These are phyloP conservation scores for Fusarium abutilonis DNA, from an alignment of 2,329 filamentous ascomycete species.

Conservation along the genomic window DNA sequence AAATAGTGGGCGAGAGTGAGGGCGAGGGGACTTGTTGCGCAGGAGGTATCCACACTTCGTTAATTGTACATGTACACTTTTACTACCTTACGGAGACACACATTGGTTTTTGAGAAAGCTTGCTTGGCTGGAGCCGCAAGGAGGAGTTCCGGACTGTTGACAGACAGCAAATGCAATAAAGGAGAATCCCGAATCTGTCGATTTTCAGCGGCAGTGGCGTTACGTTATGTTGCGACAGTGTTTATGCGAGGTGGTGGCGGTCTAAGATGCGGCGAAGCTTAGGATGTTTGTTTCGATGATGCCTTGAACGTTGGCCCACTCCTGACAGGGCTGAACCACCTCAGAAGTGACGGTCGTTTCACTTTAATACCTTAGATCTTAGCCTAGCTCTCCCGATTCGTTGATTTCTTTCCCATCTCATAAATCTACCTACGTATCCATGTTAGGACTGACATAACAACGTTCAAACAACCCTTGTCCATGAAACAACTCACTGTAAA, in stretches of 20 bases:
- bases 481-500: not conserved
- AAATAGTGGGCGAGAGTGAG: not conserved
- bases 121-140: conserved; percentile 11
- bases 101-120: conserved; percentile 14
- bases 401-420: not conserved
- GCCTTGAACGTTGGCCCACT: not conserved
- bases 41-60: conserved; percentile 3
- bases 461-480: too few species aligned
- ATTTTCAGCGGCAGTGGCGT: not conserved
- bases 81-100: conserved; percentile 5
- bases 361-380: not conserved
- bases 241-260: too few species aligned
- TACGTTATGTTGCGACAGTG: not conserved
- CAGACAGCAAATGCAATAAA: conserved; percentile 21
- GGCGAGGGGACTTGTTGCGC: not conserved
- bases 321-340: not conserved
- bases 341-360: not conserved
- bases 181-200: not conserved
- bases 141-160: conserved; percentile 11
- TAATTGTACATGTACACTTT: conserved; percentile 21
- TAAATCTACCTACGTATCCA: not conserved
- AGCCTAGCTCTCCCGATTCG: not conserved
- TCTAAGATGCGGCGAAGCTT: not conserved
- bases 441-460: too few species aligned
- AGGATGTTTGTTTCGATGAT: not conserved